Base-by-base conservation (phyloP, 768 basidiomycete genomes). In the Rhizopogon vulgaris region DNA sequence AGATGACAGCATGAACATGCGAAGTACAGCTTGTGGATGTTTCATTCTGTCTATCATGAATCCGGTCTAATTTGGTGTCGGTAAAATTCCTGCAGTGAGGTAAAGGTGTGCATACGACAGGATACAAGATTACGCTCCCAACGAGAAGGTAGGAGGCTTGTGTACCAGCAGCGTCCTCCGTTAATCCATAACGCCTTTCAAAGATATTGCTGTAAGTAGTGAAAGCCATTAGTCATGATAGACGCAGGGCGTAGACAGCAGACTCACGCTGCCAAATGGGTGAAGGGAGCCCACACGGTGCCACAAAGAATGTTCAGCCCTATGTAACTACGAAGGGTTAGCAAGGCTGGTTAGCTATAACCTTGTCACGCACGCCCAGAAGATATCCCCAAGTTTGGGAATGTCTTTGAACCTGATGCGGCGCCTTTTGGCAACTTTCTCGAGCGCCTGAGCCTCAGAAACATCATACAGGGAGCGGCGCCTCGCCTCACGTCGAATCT, bases 251-350 rank as follows among this genome's bases (percentile, higher is more conserved):
- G 7, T 50, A n/a, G 5, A 34, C 4, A 18, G n/a, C 42, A 6
- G 28, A 65, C 82, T 61, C 61, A 87, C 86, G 88, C 74, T 11
- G 84, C 80, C 39, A 91, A 79, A 60, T 90, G 87, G 10, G 79
- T 80, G 62, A 88, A 89, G 3, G 88, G 89, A 3, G 80, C 71
- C 88, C 88, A 90, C 34, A 89, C 80, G 54, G 80, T 72, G 15
- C 88, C 88, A 54, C 85, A 91, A 14, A 90, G 69, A 11, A 90
- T 64, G 55, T 90, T 90, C n/a, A 88, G 60, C 2, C 76, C 82
- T 52, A 90, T 81, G 63, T 90, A 90, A 14, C 85, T 87, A 56
- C 6, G 25, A 25, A 49, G 6, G 28, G 17, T 58, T 54, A 52
- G 55, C 36, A 48, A 18, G 28, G 28, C 38, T 17, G 24, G 11